These are phyloP conservation scores for Scleromitrula shiraiana DNA, from an alignment of 2,329 filamentous ascomycete species.

Conservation along the genomic window DNA sequence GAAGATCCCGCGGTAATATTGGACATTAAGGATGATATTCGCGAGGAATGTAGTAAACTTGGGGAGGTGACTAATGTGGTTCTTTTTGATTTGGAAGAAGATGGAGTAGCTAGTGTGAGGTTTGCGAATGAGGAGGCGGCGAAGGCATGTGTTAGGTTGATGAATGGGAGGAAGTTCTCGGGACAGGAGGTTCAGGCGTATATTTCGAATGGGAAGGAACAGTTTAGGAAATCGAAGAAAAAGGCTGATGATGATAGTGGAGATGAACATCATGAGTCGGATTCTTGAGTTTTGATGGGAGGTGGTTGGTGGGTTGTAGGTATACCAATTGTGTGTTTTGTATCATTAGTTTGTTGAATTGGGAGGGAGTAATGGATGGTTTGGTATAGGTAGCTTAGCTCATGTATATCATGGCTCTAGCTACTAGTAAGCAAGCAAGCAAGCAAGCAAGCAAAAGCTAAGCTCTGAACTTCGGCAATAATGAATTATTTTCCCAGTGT, in stretches of 20 bases:
- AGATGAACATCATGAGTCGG: not conserved
- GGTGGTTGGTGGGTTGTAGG: too few relatives aligned
- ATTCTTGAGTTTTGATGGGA: conserved; percentile 3
- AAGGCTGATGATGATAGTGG: conserved; percentile 32
- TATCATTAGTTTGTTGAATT: not conserved
- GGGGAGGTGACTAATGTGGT: conserved; percentile 87
- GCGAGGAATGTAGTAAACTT: conserved; percentile 79
- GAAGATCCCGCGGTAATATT: conserved; percentile 76
- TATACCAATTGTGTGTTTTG: too few relatives aligned
- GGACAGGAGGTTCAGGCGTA: conserved; percentile 64
- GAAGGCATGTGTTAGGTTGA: conserved; percentile 60
- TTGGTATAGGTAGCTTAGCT: too few relatives aligned
- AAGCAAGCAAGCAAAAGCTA: too few relatives aligned
- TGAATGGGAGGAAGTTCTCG: conserved; percentile 75
- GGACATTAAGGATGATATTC: conserved; percentile 91
- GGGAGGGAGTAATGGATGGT: too few relatives aligned
- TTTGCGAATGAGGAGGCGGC: conserved; percentile 69
- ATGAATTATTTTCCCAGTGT: too few relatives aligned
- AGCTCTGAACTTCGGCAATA: too few relatives aligned
- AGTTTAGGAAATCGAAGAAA: conserved; percentile 61
- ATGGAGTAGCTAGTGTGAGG: conserved; percentile 77
- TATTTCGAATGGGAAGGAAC: conserved; percentile 62
- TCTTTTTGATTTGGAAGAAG: conserved; percentile 77
- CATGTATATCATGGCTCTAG: too few relatives aligned
- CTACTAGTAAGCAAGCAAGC: too few relatives aligned